Base-by-base conservation (phyloP, 352 stramenopile genomes). In the Phytophthora hibernalis region DNA sequence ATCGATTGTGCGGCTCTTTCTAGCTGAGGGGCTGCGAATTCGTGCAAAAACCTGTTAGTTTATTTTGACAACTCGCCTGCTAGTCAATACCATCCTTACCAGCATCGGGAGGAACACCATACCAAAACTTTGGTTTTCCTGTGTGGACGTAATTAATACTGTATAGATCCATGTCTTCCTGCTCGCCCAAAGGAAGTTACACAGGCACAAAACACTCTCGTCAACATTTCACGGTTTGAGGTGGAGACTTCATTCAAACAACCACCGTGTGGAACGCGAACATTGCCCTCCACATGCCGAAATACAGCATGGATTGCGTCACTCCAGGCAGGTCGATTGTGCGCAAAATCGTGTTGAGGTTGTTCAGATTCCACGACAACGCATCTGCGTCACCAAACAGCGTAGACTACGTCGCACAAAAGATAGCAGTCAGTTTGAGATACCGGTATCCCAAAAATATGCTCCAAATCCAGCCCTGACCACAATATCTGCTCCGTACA, bases 141-240 rank as follows among this genome's bases (percentile, higher is more conserved):
- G 76, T 90, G 79, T 98, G 94, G 11, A 98, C 40, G 68, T 97
- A 98, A 76, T 98, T 98, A 69, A 98, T 97, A 45, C 88, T 97
- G 74, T 92, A 97, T 7, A 98, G 68, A 65, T 98, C 94, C 80
- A 98, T 96, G 65, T 98, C 94, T 72, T 98, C 94, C 84, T 92
- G 40, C 33, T 30, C 55, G 57, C 2, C 9, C 38, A 43, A 48
- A 56, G 10, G 35, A 16, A 42, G 5, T n/a, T 28, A 31, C 16
- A 56, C 0, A 44, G 26, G 16, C 0, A n/a, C 1, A 42, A n/a
- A 4, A 15, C 8, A 42, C 10, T 22, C 7, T 44, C 8, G 33
- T 52, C 38, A 61, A 12, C 9, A 43, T 37, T 56, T 52, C 22
- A 5, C 10, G 4, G 21, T 24, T 35, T 10, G 20, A 47, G 4